Base-by-base conservation (phyloP, 495 filamentous ascomycete species). In the Talaromyces liani region DNA sequence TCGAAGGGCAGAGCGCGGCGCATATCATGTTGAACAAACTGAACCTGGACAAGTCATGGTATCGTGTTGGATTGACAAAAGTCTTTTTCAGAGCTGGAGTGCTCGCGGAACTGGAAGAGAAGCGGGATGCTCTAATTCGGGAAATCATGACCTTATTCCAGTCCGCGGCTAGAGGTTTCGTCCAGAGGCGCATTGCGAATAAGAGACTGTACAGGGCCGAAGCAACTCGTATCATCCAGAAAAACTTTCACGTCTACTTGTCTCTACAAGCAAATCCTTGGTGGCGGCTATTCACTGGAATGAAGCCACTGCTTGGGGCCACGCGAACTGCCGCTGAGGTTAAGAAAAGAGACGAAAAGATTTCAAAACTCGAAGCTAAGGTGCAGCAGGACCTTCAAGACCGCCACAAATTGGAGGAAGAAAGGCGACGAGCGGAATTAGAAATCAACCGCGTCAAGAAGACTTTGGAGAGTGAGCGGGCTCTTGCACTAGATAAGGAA, bases 31-130 rank as follows among this genome's bases (percentile, higher is more conserved):
- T 99, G 4, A 90, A 96, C 59, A 92, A 90, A 74, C 84, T 99
- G 4, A 86, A 85, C 18, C 81, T 98, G 68, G 94, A 99, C 70
- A 84, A 78, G 63, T 80, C 91, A 2, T 84, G 95, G 53, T 99
- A 94, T 74, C 90, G 95, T 25, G 91, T 99, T 64, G 95, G 95
- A 56, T 76, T 96, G 36, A 97, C 95, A 24, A 99, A 99, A 69
- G 93, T 99, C 7, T 99, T 99, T 78, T 99, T 99, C 81, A 82
- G 94, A 62, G 93, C 95, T 56, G 95, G 95, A 61, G 94, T 99
- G 6, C 83, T 99, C 24, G 95, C 95, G 25, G 95, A 98, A 67
- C 81, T 99, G 33, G 95, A 99, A 82, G 95, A 98, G 74, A 88
- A 92, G 67, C 87, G 95, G 56, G 95, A 98, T 71, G 80, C 91